These are phyloP conservation scores for Nicotiana tomentosiformis DNA, from an alignment of 257 asterid species.

Conservation along the genomic window DNA sequence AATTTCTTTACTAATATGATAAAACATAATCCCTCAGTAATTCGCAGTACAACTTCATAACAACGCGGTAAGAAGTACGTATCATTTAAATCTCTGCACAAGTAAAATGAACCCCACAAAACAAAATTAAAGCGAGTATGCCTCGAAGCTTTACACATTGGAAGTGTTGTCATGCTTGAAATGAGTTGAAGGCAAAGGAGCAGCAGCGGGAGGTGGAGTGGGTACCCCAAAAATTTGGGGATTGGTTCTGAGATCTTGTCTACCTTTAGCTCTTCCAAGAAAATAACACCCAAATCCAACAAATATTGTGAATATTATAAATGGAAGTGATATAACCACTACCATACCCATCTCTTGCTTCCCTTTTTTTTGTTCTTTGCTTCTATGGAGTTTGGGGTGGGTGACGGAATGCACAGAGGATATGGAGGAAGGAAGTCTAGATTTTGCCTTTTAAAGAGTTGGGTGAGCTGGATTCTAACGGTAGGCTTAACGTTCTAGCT, in stretches of 20 bases:
- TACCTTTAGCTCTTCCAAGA: constrained; percentile 74
- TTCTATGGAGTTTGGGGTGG: not conserved
- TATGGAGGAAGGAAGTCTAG: not conserved
- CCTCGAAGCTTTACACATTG: constrained; percentile 23
- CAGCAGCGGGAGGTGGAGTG: constrained; percentile 50
- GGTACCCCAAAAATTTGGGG: constrained; percentile 79
- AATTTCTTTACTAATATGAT: not conserved
- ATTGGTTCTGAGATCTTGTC: constrained; percentile 53
- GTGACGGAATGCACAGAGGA: not conserved
- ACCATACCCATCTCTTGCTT: constrained; percentile 65
- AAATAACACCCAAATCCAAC: constrained; percentile 83
- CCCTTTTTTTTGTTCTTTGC: not conserved
- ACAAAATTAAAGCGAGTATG: not conserved
- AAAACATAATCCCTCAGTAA: not conserved
- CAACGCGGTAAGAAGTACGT: too few relatives aligned
- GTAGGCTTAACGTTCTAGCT: constrained; percentile 36
- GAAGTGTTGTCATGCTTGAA: constrained; percentile 35
- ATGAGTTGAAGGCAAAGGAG: constrained; percentile 11
- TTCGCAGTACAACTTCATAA: not conserved
- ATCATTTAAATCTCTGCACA: not conserved
- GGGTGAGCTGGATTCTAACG: constrained; percentile 15
- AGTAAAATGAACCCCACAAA: not conserved
- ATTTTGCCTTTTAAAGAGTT: not conserved
- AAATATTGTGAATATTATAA: constrained; percentile 57
- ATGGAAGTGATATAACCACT: constrained; percentile 70